phyloP scores from a whole-genome alignment of 1,139 yeast species.

The Pichia sp. region DNA sequence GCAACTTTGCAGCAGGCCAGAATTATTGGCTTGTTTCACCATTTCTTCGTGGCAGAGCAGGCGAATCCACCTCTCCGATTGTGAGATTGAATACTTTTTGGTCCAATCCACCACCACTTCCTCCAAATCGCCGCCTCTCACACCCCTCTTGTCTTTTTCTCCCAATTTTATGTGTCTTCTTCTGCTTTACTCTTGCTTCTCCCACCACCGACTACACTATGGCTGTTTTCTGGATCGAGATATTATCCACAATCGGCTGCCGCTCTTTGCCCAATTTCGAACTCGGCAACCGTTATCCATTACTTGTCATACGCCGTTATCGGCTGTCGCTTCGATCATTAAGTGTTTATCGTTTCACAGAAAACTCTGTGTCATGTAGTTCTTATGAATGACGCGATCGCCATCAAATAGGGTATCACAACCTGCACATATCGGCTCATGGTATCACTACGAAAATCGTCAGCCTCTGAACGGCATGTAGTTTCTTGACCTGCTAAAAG shows the following conservation, averaged over 20 bases:
- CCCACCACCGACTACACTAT: neutral
- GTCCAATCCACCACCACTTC: neutral
- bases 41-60: constrained; percentile 4
- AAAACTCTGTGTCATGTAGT: no score
- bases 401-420: no score
- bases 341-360: no score
- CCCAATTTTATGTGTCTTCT: neutral
- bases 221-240: neutral
- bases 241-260: neutral
- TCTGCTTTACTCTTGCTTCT: neutral
- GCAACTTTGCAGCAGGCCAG: neutral
- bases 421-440: no score
- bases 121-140: neutral
- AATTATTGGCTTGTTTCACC: no score
- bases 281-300: neutral
- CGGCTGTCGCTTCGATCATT: no score
- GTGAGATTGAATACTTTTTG: constrained; percentile 10
- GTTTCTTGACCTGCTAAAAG: no score
- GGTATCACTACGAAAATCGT: no score
- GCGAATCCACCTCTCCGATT: constrained; percentile 18
- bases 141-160: neutral
- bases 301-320: neutral
- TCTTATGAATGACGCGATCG: no score
- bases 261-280: neutral
- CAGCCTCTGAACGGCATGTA: no score